Evolutionary conservation across 257 asterid genomes (phyloP), one percentile per base, ranked within the genome.

Genomic region (Nicotiana obtusifolia): DNA sequence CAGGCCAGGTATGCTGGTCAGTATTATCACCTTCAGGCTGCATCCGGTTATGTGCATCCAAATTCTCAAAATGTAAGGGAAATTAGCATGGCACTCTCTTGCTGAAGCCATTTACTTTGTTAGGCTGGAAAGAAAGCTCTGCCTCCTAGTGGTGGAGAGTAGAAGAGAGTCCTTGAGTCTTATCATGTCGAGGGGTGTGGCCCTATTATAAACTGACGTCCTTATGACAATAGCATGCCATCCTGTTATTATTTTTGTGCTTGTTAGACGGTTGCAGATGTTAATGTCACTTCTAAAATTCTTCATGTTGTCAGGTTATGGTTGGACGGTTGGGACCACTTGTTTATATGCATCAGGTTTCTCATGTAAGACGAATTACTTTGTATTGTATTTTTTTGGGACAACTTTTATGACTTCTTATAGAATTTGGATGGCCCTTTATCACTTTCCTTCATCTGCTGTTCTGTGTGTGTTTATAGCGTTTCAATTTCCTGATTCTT

Each of bases 21-120:
- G 83, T 89, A 88, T 84, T 90, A 87, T 83, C 90, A 86, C 77
- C 83, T 88, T 82, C 95, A 88, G 82, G 78, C 91, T 7, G 90
- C 88, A 57, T 82, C 88, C 54, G 84, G 89, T 47, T 94, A 87
- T 83, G 49, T 84, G 77, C 91, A 88, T 78, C 94, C 90, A 64
- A 94, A 88, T 86, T 83, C 92, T 33, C 97, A 93, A 86, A 91
- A 88, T 87, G 98, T 93, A 90, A 66, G 88, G 33, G 64, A 64
- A 30, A 22, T 30, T 75, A 33, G 11, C 22, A 47, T 37, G 66
- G 77, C 19, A 11, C 14, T 54, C 10, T 80, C 84, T 54, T 24
- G 5, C 64, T 31, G 13, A 37, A 3, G 5, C 30, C 1, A 9
- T 28, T 75, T 77, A 61, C 33, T 10, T 81, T 41, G 59, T 71